These are phyloP conservation scores for Arctostaphylos glauca DNA, from an alignment of 148 eudicot species.

Conservation along the genomic window DNA sequence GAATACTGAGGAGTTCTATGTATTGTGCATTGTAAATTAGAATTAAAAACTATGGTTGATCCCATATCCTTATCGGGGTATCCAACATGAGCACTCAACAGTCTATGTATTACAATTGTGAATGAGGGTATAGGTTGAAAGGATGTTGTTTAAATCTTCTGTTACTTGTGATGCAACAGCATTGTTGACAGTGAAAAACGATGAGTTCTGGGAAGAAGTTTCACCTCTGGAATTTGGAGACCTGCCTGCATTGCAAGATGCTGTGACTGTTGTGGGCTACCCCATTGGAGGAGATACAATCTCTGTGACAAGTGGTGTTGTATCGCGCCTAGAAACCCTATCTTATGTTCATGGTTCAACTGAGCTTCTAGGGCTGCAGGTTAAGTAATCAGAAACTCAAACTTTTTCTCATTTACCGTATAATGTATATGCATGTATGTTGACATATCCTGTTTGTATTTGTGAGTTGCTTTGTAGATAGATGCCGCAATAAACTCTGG, in stretches of 20 bases:
- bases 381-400: neutral
- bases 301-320: slow-evolving; percentile 51
- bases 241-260: slow-evolving; percentile 78
- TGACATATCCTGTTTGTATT: neutral
- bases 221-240: slow-evolving; percentile 77
- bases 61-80: neutral
- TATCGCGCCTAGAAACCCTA: slow-evolving; percentile 41
- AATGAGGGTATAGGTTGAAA: neutral
- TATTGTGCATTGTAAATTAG: neutral
- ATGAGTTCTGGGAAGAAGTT: slow-evolving; percentile 84
- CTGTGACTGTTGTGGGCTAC: slow-evolving; percentile 27
- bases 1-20: neutral
- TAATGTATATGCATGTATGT: no score
- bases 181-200: slow-evolving; percentile 65
- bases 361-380: slow-evolving; percentile 54
- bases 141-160: neutral
- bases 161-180: slow-evolving; percentile 35
- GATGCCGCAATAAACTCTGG: slow-evolving; percentile 51
- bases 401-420: neutral
- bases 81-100: neutral
- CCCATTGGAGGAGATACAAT: slow-evolving; percentile 49
- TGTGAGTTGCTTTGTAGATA: slow-evolving; percentile 23
- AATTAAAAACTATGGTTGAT: neutral
- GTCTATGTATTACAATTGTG: neutral
- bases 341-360: slow-evolving; percentile 51